Base-by-base conservation (phyloP, 352 stramenopile species). In the Blastocystis sp. region DNA sequence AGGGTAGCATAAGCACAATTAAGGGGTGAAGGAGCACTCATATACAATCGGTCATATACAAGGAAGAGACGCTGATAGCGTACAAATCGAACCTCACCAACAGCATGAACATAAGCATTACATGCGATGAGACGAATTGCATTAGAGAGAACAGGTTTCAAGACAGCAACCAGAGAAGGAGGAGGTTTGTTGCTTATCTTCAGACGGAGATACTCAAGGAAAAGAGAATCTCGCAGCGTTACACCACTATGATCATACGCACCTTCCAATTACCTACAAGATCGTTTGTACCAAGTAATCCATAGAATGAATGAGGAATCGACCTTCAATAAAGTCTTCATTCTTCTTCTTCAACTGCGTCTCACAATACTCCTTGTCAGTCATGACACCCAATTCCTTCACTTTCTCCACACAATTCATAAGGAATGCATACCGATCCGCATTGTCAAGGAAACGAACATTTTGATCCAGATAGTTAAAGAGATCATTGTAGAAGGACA, bases 11-110 rank as follows among this genome's bases (percentile, higher is more conserved):
- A 27, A n/a, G 71, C 43, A 0, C 71, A 37, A 14, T 43, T 27
- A 14, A 65, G 9, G 5, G 42, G 27, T 27, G 49, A 67, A 16
- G 49, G n/a, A 12, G 21, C 16, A 32, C 65, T 39, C 3, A 65
- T 49, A 37, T 56, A 83, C 21, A 51, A 29, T 21, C 32, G 21
- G 49, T 83, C 51, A 24, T 65, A 66, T 12, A 66, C 11, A 1
- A 66, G 12, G 42, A 67, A 49, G 2, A 66, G 24, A n/a, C 46
- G 52, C n/a, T 83, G 71, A 7, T 24, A 51, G 4, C 51, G 49
- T 19, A 19, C 35, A 56, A 83, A 83, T 29, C 71, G 71, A 29
- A 83, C 51, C 11, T 27, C 16, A 4, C 71, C 71, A 27, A 83
- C 27, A 29, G 42, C 42, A 56, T 66, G 66, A 29, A 83, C 27